Base-by-base conservation (phyloP, 176 grass and related monocot genomes). In the Hyparrhenia diplandra region DNA sequence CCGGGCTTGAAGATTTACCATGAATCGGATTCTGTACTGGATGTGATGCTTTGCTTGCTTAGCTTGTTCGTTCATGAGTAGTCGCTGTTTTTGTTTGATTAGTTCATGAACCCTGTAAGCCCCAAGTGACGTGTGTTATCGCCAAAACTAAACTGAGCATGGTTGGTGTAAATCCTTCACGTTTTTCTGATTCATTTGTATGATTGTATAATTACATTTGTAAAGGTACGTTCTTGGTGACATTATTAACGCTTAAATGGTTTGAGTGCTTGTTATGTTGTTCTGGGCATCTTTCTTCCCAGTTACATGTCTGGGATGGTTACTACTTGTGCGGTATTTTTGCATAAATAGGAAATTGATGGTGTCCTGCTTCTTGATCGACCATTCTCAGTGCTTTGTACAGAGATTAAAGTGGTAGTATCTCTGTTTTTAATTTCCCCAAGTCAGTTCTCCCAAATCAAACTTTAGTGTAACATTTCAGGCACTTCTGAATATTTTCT, bases 401-500 rank as follows among this genome's bases (percentile, higher is more conserved):
- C 17, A 20, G 45, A 47, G 45, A 17, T 21, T 51, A 52, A 52
- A 52, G 5, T 52, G 17, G 0, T 21, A 52, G 49, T 8, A 54
- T 54, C 49, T 52, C 2, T 21, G 2, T 54, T 54, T 54, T 54
- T 21, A 0, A 1, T n/a, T 54, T 21, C 18, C 20, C 9, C 7
- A n/a, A 55, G 2, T n/a, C 52, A 55, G 17, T 51, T 51, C 17
- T 8, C 20, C 0, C 20, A 21, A 8, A 54, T 54, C 51, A 54
- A 54, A 21, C 18, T 21, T 54, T 3, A 21, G 6, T 21, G 18
- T 54, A 54, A 54, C 20, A 54, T 54, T 52, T 51, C 17, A 98
- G 92, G 95, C 54, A 98, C 92, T 23, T 92, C 90, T 30, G 92
- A 98, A 42, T 80, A 90, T 73, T 98, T 94, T 85, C 71, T 98